Evolutionary conservation across 441 rosid species (phyloP), one percentile per base, ranked within the genome.

Genomic region (Corymbia calophylla): DNA sequence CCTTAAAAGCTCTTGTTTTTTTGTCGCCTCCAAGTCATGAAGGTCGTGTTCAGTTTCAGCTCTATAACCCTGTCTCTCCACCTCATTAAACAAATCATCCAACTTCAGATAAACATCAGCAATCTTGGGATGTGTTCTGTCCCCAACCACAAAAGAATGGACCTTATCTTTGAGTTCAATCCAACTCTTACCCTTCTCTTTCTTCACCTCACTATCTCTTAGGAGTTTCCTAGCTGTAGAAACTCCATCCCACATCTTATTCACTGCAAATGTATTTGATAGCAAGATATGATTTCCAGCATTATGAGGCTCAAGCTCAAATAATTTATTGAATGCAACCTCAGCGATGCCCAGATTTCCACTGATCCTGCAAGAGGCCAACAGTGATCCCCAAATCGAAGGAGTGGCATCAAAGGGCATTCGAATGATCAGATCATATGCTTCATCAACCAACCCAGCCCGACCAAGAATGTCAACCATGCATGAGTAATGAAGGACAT

Each of bases 401-500:
- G 97, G 93, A 54, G 96, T 96, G 18, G 96, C 95, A 82, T 88
- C 94, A 60, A 96, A 94, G 58, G 99, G 98, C 94, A 96, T 94
- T 87, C 87, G 91, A 87, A 87, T 91, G 53, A 96, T 94, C 89
- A 97, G 87, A 88, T 95, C 93, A 91, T 88, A 91, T 44, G 99
- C 99, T 91, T 98, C 98, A 53, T 54, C 89, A 56, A 94, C 81
- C 81, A 88, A 88, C 62, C 99, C 99, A 84, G 96, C 96, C 17
- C 98, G 95, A 64, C 97, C 95, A 82, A 97, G 95, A 90, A 96
- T 91, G 92, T 98, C 99, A 90, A 96, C 96, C 98, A 96, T 95
- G 92, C 99, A 98, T 3, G 98, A 95, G 91, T 95, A 96, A 89
- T 97, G 98, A 92, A 95, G 89, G 88, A 91, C 95, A 86, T 93